These are phyloP conservation scores for Mycena galericulata DNA, from an alignment of 768 basidiomycete genomes.

Conservation along the genomic window DNA sequence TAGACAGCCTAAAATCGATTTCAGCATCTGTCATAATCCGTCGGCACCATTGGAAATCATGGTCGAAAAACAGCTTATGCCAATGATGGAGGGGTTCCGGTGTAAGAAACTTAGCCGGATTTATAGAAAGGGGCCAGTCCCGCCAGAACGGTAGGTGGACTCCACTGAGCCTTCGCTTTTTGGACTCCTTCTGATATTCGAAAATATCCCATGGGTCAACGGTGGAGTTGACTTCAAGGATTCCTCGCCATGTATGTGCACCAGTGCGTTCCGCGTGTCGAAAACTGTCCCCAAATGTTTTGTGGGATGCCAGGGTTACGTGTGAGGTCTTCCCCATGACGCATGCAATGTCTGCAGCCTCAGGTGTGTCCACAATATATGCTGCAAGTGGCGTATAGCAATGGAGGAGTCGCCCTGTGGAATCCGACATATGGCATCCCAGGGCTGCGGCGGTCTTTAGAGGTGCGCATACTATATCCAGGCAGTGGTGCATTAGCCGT, in stretches of 20 bases:
- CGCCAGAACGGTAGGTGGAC: conserved; percentile 49
- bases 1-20: conserved; percentile 50
- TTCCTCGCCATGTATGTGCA: no score
- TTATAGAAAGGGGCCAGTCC: conserved; percentile 46
- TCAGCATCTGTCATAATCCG: conserved; percentile 44
- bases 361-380: conserved; percentile 32
- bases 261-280: conserved; percentile 4
- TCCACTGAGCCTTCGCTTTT: no score
- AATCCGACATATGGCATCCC: conserved; percentile 13
- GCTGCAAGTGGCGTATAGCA: conserved; percentile 32
- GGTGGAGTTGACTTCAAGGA: no score
- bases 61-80: conserved; percentile 53
- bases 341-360: conserved; percentile 31
- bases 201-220: no score
- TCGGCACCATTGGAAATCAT: conserved; percentile 54
- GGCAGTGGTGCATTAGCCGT: conserved; percentile 24
- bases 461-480: conserved; percentile 33
- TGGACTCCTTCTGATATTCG: no score
- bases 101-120: conserved; percentile 48
- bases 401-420: conserved; percentile 9
- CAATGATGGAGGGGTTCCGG: conserved; percentile 54
- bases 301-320: conserved; percentile 17
- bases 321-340: conserved; percentile 29
- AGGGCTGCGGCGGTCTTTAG: conserved; percentile 30
- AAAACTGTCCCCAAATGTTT: conserved; percentile 24